These are phyloP conservation scores for Flaveria bidentis DNA, from an alignment of 129 eudicot species.

Conservation along the genomic window DNA sequence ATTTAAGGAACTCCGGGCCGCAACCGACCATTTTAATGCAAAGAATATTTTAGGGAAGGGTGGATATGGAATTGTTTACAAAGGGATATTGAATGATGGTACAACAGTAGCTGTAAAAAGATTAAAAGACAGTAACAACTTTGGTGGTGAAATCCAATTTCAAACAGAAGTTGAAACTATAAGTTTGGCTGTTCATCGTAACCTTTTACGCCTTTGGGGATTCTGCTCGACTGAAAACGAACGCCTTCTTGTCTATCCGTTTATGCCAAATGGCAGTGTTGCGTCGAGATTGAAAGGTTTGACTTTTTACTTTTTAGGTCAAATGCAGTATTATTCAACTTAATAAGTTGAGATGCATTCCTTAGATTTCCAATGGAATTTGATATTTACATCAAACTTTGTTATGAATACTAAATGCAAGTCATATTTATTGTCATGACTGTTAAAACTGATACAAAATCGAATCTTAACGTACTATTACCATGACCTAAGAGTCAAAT, in stretches of 20 bases:
- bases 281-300: conserved; percentile 87
- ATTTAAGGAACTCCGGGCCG: conserved; percentile 83
- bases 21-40: conserved; percentile 76
- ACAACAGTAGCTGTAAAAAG: conserved; percentile 85
- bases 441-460: not conserved
- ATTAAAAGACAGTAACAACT: conserved; percentile 70
- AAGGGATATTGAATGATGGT: conserved; percentile 70
- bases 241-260: conserved; percentile 87
- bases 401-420: not conserved
- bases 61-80: conserved; percentile 86
- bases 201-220: conserved; percentile 92
- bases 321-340: not conserved
- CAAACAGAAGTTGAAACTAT: conserved; percentile 92
- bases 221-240: conserved; percentile 89
- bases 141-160: conserved; percentile 92
- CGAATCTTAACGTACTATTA: conserved; percentile 13
- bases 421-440: not conserved
- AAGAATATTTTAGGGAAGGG: conserved; percentile 81
- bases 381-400: not conserved
- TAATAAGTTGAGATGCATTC: not conserved
- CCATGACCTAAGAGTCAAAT: conserved; percentile 5
- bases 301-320: conserved; percentile 9
- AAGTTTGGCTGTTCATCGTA: conserved; percentile 90
- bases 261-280: conserved; percentile 90
- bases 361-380: not conserved